These are phyloP conservation scores for Lignosus rhinocerotis DNA, from an alignment of 1,284 basidiomycete genomes.

Conservation along the genomic window DNA sequence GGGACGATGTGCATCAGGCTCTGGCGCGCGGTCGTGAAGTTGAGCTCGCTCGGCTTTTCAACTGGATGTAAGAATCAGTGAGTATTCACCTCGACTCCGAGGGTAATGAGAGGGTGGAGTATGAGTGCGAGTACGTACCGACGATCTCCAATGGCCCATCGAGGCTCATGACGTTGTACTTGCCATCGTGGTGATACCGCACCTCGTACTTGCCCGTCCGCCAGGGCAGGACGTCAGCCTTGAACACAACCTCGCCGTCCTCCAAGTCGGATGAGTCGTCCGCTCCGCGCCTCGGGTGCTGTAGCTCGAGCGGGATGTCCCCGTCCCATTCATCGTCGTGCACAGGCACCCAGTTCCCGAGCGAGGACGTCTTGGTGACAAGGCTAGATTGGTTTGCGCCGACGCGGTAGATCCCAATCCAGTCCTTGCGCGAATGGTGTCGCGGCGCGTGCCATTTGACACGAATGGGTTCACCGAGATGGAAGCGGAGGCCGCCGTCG, in stretches of 20 bases:
- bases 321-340: conserved; percentile 94
- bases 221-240: conserved; percentile 84
- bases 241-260: conserved; percentile 76
- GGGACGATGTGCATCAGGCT: conserved; percentile 78
- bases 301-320: conserved; percentile 65
- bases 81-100: background rate
- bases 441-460: conserved; percentile 88
- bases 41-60: conserved; percentile 60
- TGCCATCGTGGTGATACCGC: conserved; percentile 90
- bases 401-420: conserved; percentile 93
- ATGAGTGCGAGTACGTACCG: conserved; percentile 48
- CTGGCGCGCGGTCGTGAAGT: conserved; percentile 64
- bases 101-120: too few species aligned
- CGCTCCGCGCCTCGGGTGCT: conserved; percentile 36
- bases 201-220: conserved; percentile 86
- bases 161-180: conserved; percentile 92
- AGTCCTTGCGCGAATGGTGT: conserved; percentile 91
- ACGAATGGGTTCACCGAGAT: conserved; percentile 88
- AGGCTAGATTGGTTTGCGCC: conserved; percentile 83
- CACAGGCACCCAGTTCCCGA: conserved; percentile 93
- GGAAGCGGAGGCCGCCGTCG: conserved; percentile 64
- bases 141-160: conserved; percentile 87
- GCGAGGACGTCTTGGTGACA: conserved; percentile 84
- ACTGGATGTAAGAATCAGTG: conserved; percentile 44
- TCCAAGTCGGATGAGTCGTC: conserved; percentile 42